Evolutionary conservation across 176 grass and related monocot genomes (phyloP), one percentile per base, ranked within the genome.

Genomic region (Oryza glaberrima): DNA sequence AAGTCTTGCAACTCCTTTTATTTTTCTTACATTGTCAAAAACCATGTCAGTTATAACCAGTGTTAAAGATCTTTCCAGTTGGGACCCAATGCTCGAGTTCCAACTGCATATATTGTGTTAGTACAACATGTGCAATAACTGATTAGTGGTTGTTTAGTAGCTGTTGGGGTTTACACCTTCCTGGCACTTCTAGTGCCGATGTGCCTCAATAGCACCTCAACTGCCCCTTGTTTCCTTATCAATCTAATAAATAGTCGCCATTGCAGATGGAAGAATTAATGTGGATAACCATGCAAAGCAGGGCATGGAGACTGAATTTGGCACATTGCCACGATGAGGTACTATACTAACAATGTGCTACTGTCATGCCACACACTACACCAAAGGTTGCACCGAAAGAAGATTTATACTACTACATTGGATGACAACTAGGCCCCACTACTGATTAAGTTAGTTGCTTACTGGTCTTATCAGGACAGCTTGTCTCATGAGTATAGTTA

Each of bases 221-320:
- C 88, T 26, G 76, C 75, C 80, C 20, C 23, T 23, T 69, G 41
- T 9, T 63, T 79, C 79, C 38, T 49, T 67, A 46, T 80, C 79
- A 64, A 49, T 70, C 17, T 67, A 76, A 81, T 94, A 83, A 94
- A 77, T 85, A 81, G 92, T 81, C 88, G 66, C 88, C 86, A 69
- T 91, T 88, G 73, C 65, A 72, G 92, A 86, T 94, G 92, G 49
- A 47, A 49, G 70, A 36, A 77, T 81, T 71, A 86, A 82, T 88
- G 81, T 30, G 44, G 78, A 69, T 86, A 88, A 70, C 67, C 45
- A 85, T 71, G 71, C 72, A 63, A n/a, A 43, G 30, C 72, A 44
- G 76, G 38, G 69, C 34, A 61, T 70, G 75, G 80, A 81, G 83
- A 61, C 67, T 36, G 23, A 43, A 8, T 40, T 48, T 60, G 63